Percentiles rank a stretch among this genome's conserved stretches.
Conservation (phyloP, 495 filamentous ascomycete species). For the Pyrenula aspistea region DNA sequence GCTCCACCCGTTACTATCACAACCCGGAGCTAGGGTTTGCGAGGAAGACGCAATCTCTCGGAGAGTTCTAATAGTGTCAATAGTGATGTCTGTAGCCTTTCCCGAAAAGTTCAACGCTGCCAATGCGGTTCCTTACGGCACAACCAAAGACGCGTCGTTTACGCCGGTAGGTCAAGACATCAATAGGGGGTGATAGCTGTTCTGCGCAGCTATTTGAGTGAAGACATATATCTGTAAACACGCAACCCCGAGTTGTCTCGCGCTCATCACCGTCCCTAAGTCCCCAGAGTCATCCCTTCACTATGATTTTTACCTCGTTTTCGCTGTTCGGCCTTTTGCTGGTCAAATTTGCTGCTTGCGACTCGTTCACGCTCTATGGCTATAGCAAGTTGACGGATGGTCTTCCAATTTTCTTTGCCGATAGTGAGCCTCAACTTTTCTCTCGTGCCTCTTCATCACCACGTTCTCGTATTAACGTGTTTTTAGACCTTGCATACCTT, state of each 20-base stretch:
- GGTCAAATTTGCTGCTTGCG: neutral
- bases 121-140: no score
- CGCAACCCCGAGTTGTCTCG: no score
- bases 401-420: slow-evolving; percentile 13
- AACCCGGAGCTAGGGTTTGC: no score
- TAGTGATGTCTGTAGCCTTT: no score
- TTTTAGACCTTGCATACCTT: neutral
- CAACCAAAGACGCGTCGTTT: neutral
- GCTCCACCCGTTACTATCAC: no score
- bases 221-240: neutral
- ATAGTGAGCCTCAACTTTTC: slow-evolving; percentile 8
- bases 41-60: no score
- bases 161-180: neutral
- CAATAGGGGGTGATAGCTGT: neutral
- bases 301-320: neutral
- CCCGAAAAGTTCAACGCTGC: no score
- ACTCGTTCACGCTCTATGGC: slow-evolving; percentile 10
- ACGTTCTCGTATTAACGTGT: no score
- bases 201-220: neutral
- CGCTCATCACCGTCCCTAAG: no score
- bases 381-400: slow-evolving; percentile 14
- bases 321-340: neutral
- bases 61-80: no score
- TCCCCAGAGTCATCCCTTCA: no score
- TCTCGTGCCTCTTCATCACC: neutral